Conservation (phyloP, 345 rosid species). For the Eucalyptus sp. region DNA sequence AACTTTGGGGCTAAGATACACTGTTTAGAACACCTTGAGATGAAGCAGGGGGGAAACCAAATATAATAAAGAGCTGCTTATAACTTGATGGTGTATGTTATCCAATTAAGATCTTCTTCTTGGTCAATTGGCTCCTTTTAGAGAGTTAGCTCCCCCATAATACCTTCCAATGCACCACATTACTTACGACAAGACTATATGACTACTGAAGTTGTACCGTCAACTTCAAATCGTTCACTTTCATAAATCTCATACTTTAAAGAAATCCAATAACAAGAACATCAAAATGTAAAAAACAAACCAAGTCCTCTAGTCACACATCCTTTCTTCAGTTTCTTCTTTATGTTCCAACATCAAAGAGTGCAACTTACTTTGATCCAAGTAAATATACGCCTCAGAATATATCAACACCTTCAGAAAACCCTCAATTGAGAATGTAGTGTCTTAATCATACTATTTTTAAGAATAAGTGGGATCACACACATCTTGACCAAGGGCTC, state of each 20-base stretch:
- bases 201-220: neutral
- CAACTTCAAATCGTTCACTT: neutral
- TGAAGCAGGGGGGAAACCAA: neutral
- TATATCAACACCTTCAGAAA: neutral
- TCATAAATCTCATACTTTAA: neutral
- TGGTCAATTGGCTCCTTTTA: neutral
- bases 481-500: neutral
- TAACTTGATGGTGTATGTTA: neutral
- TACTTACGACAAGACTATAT: neutral
- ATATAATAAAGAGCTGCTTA: neutral
- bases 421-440: neutral
- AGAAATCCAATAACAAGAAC: neutral
- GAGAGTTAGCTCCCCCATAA: neutral
- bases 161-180: neutral
- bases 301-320: neutral
- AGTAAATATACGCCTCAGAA: neutral
- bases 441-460: neutral
- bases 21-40: neutral
- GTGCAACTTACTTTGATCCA: neutral
- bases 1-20: neutral
- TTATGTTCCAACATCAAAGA: neutral
- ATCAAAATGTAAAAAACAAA: neutral
- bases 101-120: neutral
- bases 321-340: neutral
- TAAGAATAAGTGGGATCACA: neutral